Percentiles rank a stretch among this genome's conserved stretches.
These are phyloP conservation scores for Boletus bicolor DNA, from an alignment of 768 basidiomycete genomes.

Conservation along the genomic window DNA sequence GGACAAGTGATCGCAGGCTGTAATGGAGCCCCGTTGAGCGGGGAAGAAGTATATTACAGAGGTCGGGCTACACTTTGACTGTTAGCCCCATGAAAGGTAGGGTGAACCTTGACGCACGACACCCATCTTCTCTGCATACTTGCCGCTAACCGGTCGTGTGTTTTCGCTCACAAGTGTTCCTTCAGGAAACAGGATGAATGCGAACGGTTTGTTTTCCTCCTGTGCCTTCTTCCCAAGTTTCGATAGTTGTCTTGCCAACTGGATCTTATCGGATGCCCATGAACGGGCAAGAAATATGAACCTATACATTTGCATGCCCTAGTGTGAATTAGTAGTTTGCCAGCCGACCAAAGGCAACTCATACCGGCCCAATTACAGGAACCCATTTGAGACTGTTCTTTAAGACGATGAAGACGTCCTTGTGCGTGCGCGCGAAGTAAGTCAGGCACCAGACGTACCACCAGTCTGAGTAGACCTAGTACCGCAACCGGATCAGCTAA, in stretches of 20 bases:
- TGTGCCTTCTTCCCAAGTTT: slow-evolving; percentile 69
- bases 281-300: slow-evolving; percentile 93
- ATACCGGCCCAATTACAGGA: slow-evolving; percentile 86
- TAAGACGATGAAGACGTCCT: slow-evolving; percentile 82
- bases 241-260: slow-evolving; percentile 63
- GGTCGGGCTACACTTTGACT: slow-evolving; percentile 56
- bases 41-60: slow-evolving; percentile 80
- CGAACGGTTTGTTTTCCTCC: slow-evolving; percentile 64
- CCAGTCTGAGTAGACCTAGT: slow-evolving; percentile 75
- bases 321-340: slow-evolving; percentile 2
- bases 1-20: slow-evolving; percentile 74
- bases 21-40: slow-evolving; percentile 90
- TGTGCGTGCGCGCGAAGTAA: slow-evolving; percentile 67
- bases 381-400: slow-evolving; percentile 88
- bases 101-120: slow-evolving; percentile 57
- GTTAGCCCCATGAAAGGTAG: slow-evolving; percentile 12
- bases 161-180: slow-evolving; percentile 89
- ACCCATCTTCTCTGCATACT: slow-evolving; percentile 84
- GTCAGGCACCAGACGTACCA: slow-evolving; percentile 86
- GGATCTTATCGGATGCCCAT: slow-evolving; percentile 79
- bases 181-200: slow-evolving; percentile 90
- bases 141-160: slow-evolving; percentile 81
- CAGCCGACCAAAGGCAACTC: slow-evolving; percentile 17
- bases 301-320: slow-evolving; percentile 92
- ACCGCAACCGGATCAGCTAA: slow-evolving; percentile 3